A percentile compares a stretch with the other conserved stretches of the same genome.
phyloP scores from a whole-genome alignment of 2,329 filamentous ascomycete species.

The Cladosporium colombiae region DNA sequence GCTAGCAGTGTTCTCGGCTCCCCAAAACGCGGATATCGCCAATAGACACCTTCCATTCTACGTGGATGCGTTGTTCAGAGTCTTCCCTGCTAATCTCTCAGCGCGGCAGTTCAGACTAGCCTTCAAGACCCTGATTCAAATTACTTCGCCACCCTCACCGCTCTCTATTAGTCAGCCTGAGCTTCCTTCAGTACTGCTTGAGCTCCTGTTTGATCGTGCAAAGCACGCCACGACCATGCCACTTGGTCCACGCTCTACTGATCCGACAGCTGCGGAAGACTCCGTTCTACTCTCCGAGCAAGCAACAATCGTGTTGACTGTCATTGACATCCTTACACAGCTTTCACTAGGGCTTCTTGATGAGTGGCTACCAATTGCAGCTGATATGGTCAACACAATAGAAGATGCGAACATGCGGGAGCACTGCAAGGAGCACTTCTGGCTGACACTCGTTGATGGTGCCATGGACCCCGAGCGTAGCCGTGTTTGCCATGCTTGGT shows the following conservation, averaged over 20 bases:
- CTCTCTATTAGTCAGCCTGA: constrained; percentile 72
- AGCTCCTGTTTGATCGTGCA: constrained; percentile 71
- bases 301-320: constrained; percentile 70
- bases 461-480: constrained; percentile 88
- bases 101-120: constrained; percentile 85
- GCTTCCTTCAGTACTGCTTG: constrained; percentile 77
- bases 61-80: constrained; percentile 73
- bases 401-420: constrained; percentile 63
- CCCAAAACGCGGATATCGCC: constrained; percentile 72
- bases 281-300: constrained; percentile 66
- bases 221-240: constrained; percentile 53
- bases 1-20: constrained; percentile 76
- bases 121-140: constrained; percentile 80
- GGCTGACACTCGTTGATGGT: constrained; percentile 75
- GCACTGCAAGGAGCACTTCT: constrained; percentile 69
- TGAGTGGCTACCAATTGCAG: constrained; percentile 77
- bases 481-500: constrained; percentile 79
- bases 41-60: constrained; percentile 77
- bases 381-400: constrained; percentile 66
- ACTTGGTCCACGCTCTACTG: constrained; percentile 29
- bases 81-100: constrained; percentile 77
- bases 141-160: constrained; percentile 76
- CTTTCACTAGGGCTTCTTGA: constrained; percentile 69
- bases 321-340: constrained; percentile 77
- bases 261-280: constrained; percentile 37